Base-by-base conservation (phyloP, 257 asterid species). In the Solanum lignicaule region DNA sequence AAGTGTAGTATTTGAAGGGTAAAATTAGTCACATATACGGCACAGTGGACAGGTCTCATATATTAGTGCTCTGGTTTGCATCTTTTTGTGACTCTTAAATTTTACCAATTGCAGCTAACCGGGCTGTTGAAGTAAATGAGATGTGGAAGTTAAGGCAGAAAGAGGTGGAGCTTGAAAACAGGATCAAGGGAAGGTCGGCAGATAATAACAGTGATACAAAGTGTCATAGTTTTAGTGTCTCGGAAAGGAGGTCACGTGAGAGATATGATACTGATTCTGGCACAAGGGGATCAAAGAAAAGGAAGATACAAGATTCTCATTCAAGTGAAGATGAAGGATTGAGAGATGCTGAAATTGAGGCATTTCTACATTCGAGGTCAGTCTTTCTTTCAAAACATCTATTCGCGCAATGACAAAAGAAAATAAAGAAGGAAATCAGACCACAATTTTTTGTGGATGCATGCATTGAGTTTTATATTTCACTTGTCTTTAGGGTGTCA, bases 81-180 rank as follows among this genome's bases (percentile, higher is more conserved):
- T 48, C 65, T 60, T 81, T 43, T 81, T 81, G 41, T 48, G 85
- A 33, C 41, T 43, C 85, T 48, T 25, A 48, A 48, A 48, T 81
- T 39, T 46, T 82, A 48, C 69, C 36, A 41, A 27, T 89, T 25
- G 25, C 95, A 97, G 99, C 98, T 78, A 97, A 96, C 68, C 95
- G 98, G 62, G 93, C 89, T 12, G 98, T 96, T 88, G 99, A 97
- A 92, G 98, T 96, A 73, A 94, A 91, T 90, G 99, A 97, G 89
- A 92, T 95, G 98, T 96, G 99, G 99, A 94, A 94, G 55, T 85
- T 93, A 68, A 91, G 99, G 91, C 98, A 95, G 88, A 97, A 96
- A 88, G 99, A 96, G 91, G 55, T 91, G 52, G 98, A 96, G 92
- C 92, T 96, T 89, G 98, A 95, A 78, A 87, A 87, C 73, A 91